phyloP scores from a whole-genome alignment of 371 early-diverging fungal genomes.

The Gilbertella persicaria region DNA sequence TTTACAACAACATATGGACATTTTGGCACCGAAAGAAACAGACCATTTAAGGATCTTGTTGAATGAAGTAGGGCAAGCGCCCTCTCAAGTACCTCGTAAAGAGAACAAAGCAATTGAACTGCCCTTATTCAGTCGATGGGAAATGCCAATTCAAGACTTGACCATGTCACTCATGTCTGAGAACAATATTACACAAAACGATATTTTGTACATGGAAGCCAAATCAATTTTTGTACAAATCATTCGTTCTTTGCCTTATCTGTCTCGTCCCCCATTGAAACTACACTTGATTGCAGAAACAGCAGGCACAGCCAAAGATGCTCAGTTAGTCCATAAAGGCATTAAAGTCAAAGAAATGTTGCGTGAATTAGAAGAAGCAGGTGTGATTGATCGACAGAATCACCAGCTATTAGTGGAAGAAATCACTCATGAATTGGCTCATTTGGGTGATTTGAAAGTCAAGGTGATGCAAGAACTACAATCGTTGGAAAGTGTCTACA shows the following conservation, averaged over 20 bases:
- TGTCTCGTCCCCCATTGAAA: slow-evolving; percentile 48
- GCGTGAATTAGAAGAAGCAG: slow-evolving; percentile 72
- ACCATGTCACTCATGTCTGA: slow-evolving; percentile 65
- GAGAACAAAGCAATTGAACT: slow-evolving; percentile 85
- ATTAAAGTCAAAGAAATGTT: slow-evolving; percentile 92
- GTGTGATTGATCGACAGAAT: slow-evolving; percentile 71
- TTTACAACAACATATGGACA: slow-evolving; percentile 79
- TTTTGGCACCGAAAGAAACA: slow-evolving; percentile 77
- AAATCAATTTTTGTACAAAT: slow-evolving; percentile 89
- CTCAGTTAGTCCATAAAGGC: slow-evolving; percentile 83
- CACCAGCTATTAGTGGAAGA: slow-evolving; percentile 81
- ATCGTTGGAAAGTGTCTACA: slow-evolving; percentile 82
- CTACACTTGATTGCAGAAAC: slow-evolving; percentile 77
- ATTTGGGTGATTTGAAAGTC: slow-evolving; percentile 82
- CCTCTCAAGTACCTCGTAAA: slow-evolving; percentile 78
- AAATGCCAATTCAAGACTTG: slow-evolving; percentile 80
- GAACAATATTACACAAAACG: slow-evolving; percentile 82
- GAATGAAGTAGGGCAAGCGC: slow-evolving; percentile 78
- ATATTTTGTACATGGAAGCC: slow-evolving; percentile 90
- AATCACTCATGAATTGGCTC: slow-evolving; percentile 77
- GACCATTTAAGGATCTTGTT: slow-evolving; percentile 79
- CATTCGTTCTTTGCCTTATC: slow-evolving; percentile 75
- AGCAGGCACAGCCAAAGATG: slow-evolving; percentile 83
- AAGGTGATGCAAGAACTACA: slow-evolving; percentile 76
- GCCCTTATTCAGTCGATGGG: slow-evolving; percentile 90